A percentile compares a stretch with the other conserved stretches of the same genome.
Conservation (phyloP, 306 rosid genomes). For the Acmispon strigosus region DNA sequence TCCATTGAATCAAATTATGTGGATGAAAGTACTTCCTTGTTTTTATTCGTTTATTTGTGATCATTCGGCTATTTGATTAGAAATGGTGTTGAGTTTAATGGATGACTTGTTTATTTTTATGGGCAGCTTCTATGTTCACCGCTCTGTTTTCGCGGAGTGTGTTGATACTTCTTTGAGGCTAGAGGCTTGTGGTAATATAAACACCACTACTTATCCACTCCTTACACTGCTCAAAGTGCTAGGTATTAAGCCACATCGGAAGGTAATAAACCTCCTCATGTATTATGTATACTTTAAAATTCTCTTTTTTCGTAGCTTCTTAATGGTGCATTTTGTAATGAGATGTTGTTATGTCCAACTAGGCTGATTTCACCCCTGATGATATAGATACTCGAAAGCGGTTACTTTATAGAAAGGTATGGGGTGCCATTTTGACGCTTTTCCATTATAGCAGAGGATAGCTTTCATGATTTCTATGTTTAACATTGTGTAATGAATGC, state of each 20-base stretch:
- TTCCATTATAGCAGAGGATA: background rate
- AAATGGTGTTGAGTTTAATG: background rate
- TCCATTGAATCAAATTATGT: background rate
- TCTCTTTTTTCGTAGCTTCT: background rate
- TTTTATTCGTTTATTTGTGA: background rate
- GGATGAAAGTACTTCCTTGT: background rate
- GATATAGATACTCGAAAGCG: conserved; percentile 74
- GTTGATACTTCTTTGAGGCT: conserved; percentile 59
- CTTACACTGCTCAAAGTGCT: conserved; percentile 51
- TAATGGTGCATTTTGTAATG: background rate
- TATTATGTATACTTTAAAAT: too few relatives aligned
- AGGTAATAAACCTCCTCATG: conserved; percentile 23
- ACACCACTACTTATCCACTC: conserved; percentile 56
- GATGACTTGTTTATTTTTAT: background rate
- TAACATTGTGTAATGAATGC: background rate
- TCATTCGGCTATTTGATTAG: background rate
- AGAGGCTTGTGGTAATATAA: conserved; percentile 41
- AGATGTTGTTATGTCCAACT: conserved; percentile 6
- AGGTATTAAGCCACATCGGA: conserved; percentile 49
- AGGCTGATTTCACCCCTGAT: conserved; percentile 82
- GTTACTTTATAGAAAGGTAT: conserved; percentile 49
- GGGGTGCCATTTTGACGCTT: background rate
- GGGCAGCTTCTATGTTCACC: conserved; percentile 63
- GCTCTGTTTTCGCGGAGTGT: conserved; percentile 31
- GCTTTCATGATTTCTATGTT: background rate